Evolutionary conservation across 1,284 basidiomycete species (phyloP), one percentile per base, ranked within the genome.

Genomic region (Heterobasidion irregulare): DNA sequence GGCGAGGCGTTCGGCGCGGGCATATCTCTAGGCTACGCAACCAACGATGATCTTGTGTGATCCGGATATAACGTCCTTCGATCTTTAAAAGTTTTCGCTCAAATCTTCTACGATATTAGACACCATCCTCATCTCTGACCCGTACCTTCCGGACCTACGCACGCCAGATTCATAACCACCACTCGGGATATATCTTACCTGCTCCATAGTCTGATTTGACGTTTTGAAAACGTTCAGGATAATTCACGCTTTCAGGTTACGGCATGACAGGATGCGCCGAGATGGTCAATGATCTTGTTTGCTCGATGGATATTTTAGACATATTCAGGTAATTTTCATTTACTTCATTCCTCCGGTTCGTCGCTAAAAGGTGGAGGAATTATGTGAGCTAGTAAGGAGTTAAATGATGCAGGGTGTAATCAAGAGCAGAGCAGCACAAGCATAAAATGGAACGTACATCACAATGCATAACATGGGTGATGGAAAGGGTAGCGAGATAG

Each of bases 1-100:
- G 74, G 73, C 68, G 26, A 65, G 74, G 53, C 62, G 74, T 56
- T 74, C 73, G 7, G 65, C 70, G 15, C 69, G 72, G 35, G 71
- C 71, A 57, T 74, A 72, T 63, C 64, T 75, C 46, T 75, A 65
- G 56, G 45, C 16, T 2, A 32, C 34, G 7, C 33, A 32, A 50
- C 13, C 48, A 50, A 26, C 9, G 26, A 50, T 2, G 34, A 50
- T 50, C 2, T 47, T 47, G 10, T 12, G 46, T 19, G 26, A 26
- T 5, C 26, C 4, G 26, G 4, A 26, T 26, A 26, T 5, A 32
- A 10, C 13, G 16, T 18, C 10, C 6, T 16, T 18, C 46, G 26
- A 47, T 16, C 16, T 6, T 16, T 8, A 10, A 47, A 18, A 41
- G n/a, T 4, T 41, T 41, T 41, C n/a, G 38, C 38, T 26, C 38